These are phyloP conservation scores for Panicum hallii DNA, from an alignment of 202 grass and related monocot species.

Conservation along the genomic window DNA sequence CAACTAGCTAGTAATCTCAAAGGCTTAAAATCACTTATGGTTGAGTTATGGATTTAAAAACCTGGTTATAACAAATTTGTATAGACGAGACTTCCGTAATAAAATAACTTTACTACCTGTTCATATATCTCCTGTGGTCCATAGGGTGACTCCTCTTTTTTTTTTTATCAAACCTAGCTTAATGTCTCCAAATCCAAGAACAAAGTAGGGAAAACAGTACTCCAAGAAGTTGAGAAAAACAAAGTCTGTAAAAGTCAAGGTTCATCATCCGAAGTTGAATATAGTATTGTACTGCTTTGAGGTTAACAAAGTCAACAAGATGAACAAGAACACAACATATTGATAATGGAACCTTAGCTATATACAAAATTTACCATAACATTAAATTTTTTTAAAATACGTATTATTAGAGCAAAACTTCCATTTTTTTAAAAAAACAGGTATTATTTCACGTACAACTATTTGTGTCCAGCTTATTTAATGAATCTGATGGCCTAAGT, in stretches of 20 bases:
- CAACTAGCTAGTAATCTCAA: too few relatives aligned
- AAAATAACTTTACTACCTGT: background rate
- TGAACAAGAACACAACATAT: background rate
- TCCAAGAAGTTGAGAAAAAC: background rate
- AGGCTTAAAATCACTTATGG: too few relatives aligned
- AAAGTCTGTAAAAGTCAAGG: background rate
- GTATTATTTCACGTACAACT: too few relatives aligned
- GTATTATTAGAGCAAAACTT: background rate
- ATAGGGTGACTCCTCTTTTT: background rate
- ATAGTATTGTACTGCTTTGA: background rate
- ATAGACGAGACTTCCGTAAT: background rate
- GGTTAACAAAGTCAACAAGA: background rate
- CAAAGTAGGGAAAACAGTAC: background rate
- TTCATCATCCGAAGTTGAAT: background rate
- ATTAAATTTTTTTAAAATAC: background rate
- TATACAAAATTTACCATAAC: background rate
- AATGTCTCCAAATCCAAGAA: background rate
- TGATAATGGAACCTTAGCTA: background rate
- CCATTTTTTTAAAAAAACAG: too few relatives aligned
- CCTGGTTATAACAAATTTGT: too few relatives aligned
- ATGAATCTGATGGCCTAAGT: too few relatives aligned
- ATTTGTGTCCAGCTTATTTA: too few relatives aligned
- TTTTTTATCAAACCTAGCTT: background rate
- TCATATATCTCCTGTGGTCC: background rate
- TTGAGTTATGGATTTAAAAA: too few relatives aligned